Conservation (phyloP, 2,329 filamentous ascomycete genomes). For the Bisporella sp. region DNA sequence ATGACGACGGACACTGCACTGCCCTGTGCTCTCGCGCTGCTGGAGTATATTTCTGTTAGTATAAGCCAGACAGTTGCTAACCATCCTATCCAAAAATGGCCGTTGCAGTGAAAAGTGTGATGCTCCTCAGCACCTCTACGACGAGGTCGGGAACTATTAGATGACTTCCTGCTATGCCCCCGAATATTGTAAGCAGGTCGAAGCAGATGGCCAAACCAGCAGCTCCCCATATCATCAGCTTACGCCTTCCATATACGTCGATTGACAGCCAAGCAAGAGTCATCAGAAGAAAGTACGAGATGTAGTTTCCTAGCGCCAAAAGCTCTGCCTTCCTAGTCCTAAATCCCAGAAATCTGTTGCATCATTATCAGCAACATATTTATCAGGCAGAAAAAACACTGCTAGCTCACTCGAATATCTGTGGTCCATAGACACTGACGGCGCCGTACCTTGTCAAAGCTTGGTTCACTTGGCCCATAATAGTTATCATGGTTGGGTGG, state of each 20-base stretch:
- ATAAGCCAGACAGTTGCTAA: constrained; percentile 50
- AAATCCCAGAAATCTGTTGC: constrained; percentile 43
- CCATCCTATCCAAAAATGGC: constrained; percentile 56
- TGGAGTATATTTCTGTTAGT: constrained; percentile 57
- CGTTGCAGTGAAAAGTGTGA: constrained; percentile 49
- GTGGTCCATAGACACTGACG: constrained; percentile 55
- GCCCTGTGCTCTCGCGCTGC: constrained; percentile 54
- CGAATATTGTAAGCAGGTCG: constrained; percentile 43
- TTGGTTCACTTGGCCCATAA: constrained; percentile 59
- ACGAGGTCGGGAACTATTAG: constrained; percentile 31
- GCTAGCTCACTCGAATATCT: constrained; percentile 44
- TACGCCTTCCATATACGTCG: constrained; percentile 46
- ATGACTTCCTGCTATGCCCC: constrained; percentile 37
- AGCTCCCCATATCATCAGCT: constrained; percentile 46
- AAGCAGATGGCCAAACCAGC: constrained; percentile 41
- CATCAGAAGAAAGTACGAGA: constrained; percentile 53
- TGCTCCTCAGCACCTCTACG: constrained; percentile 42
- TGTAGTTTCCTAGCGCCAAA: constrained; percentile 52
- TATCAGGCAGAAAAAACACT: too few relatives aligned
- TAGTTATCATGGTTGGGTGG: constrained; percentile 51
- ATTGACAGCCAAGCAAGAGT: constrained; percentile 54
- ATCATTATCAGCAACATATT: too few relatives aligned
- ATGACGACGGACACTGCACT: constrained; percentile 56
- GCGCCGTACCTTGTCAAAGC: constrained; percentile 51
- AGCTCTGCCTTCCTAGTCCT: constrained; percentile 42